Base-by-base conservation (phyloP, 2,329 filamentous ascomycete species). In the Apiospora rasikravindrae region DNA sequence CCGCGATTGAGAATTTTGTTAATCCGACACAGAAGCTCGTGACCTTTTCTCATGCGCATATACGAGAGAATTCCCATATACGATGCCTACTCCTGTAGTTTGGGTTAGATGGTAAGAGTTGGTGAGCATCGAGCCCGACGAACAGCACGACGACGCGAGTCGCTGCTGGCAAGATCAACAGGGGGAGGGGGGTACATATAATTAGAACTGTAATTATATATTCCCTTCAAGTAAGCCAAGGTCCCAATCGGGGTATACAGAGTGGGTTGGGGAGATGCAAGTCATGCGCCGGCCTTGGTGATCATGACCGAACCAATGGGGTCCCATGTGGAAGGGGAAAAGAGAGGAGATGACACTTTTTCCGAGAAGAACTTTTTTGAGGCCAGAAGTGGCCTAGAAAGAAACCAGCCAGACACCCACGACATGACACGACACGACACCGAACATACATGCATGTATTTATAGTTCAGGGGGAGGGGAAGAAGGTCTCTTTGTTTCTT, bases 401-500 rank as follows among this genome's bases (percentile, higher is more conserved):
- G 26, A 33, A 61, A 29, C 29, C 53, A 61, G 53, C 8, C 29
- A 33, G 16, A 61, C 26, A 19, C n/a, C n/a, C 22, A 61, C 26
- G 53, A 61, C 53, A 61, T 19, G 29, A 61, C 29, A 61, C 29
- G 53, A 61, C 16, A 61, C 53, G 53, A 37, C 16, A 61, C 29
- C 22, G 7, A 61, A 61, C 29, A 37, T 61, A 37, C 19, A 57
- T 61, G 53, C 19, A 37, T 61, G 29, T 37, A 61, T 61, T 61
- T 37, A 61, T 61, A 61, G 53, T 61, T 61, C 53, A 37, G 53
- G 53, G 53, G 53, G 29, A n/a, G 16, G 53, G 49, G 22, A 49
- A n/a, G 45, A 47, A 47, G 22, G 26, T 33, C 51, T 33, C 16
- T 33, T 24, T 37, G 1, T 3, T 37, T 26, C 49, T n/a, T 19